Conservation (phyloP, 2,329 filamentous ascomycete species). For the Penicillium griseofulvum region DNA sequence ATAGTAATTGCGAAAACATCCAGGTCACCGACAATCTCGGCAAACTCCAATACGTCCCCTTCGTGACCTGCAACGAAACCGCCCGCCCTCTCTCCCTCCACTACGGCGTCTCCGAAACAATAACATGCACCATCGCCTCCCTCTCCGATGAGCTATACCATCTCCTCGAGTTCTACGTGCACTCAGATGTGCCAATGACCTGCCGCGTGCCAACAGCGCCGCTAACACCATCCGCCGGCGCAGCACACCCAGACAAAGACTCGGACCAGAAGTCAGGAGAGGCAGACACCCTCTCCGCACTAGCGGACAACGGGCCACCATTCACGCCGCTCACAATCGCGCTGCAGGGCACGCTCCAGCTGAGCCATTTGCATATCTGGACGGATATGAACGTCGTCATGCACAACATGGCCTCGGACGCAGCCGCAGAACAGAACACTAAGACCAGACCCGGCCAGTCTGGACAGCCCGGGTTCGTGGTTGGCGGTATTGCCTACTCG, state of each 20-base stretch:
- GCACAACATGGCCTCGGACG: slow-evolving; percentile 51
- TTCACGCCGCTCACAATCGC: slow-evolving; percentile 81
- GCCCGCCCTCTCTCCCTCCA: slow-evolving; percentile 74
- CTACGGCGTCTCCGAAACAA: slow-evolving; percentile 71
- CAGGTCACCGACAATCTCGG: slow-evolving; percentile 72
- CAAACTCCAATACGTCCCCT: slow-evolving; percentile 88
- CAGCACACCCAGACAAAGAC: slow-evolving; percentile 29
- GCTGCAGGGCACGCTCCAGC: slow-evolving; percentile 81
- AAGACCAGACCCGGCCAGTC: slow-evolving; percentile 48
- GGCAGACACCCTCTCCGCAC: slow-evolving; percentile 45
- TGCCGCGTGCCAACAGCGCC: slow-evolving; percentile 86
- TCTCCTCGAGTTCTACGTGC: slow-evolving; percentile 81
- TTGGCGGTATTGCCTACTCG: slow-evolving; percentile 84
- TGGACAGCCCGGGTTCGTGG: slow-evolving; percentile 67
- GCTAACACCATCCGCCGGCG: slow-evolving; percentile 34
- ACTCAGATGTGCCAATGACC: slow-evolving; percentile 88
- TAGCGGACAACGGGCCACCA: slow-evolving; percentile 31
- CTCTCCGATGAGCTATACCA: slow-evolving; percentile 57
- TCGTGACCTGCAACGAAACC: slow-evolving; percentile 88
- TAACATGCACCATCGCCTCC: slow-evolving; percentile 52
- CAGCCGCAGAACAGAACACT: slow-evolving; percentile 47
- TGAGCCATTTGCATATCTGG: slow-evolving; percentile 84
- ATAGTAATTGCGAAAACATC: slow-evolving; percentile 14
- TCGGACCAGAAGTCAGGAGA: slow-evolving; percentile 47
- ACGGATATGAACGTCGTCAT: slow-evolving; percentile 87